Percentiles rank a stretch among this genome's conserved stretches.
phyloP scores from a whole-genome alignment of 1,139 yeast species.

The Neolecta irregularis region DNA sequence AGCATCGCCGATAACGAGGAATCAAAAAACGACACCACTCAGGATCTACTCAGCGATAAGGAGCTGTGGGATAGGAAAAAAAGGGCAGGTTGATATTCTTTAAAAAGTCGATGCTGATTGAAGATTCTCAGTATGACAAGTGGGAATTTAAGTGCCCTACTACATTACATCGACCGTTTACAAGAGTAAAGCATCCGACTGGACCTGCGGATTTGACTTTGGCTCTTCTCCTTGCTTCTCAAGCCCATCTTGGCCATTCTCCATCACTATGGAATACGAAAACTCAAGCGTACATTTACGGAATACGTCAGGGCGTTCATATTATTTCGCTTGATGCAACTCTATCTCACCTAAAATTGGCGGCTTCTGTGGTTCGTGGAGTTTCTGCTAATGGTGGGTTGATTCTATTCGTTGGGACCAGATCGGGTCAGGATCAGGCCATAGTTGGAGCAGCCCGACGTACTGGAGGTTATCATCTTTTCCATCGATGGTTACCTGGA shows the following conservation, averaged over 20 bases:
- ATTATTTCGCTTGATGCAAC: conserved; percentile 82
- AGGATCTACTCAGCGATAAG: no score
- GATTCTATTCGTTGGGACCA: conserved; percentile 70
- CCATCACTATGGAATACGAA: conserved; percentile 59
- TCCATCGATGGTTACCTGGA: conserved; percentile 88
- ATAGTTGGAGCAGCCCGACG: conserved; percentile 69
- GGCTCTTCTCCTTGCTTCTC: conserved; percentile 68
- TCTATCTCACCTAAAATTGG: conserved; percentile 54
- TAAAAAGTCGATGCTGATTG: no score
- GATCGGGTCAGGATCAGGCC: conserved; percentile 59
- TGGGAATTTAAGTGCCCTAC: no score
- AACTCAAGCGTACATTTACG: conserved; percentile 52
- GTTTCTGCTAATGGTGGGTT: conserved; percentile 75
- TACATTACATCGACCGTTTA: no score
- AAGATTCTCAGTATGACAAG: no score
- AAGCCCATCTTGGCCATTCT: conserved; percentile 88
- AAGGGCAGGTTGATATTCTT: no score
- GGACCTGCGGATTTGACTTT: conserved; percentile 28
- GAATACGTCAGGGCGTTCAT: conserved; percentile 76
- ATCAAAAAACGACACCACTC: no score
- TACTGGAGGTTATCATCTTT: conserved; percentile 64
- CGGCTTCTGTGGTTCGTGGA: conserved; percentile 64
- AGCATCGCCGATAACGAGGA: no score
- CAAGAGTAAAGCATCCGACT: no score
- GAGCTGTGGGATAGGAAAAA: no score